Conservation (phyloP, 805 yeast species). For the Kuraishia cidri region DNA sequence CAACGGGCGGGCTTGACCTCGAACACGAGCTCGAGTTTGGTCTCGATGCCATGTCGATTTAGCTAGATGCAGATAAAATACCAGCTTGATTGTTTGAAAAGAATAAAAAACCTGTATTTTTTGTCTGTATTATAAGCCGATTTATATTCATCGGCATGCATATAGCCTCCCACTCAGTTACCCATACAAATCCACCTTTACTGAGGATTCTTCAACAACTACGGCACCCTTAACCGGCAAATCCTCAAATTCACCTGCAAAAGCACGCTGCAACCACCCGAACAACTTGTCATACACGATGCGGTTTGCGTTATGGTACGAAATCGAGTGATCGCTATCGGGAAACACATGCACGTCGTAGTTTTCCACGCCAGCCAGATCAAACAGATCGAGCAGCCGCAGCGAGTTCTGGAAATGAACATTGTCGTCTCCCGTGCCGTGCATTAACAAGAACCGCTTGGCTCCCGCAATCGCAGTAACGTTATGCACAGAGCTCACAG, state of each 20-base stretch:
- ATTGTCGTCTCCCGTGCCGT: conserved; percentile 96
- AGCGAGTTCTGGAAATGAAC: conserved; percentile 91
- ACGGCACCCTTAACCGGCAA: no score
- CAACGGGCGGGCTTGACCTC: conserved; percentile 29
- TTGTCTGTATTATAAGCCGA: no score
- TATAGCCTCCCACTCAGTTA: background rate
- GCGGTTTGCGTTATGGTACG: conserved; percentile 63
- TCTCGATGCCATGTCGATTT: no score
- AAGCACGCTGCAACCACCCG: conserved; percentile 58
- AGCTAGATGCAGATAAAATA: no score
- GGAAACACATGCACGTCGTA: conserved; percentile 76
- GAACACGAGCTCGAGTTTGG: conserved; percentile 66
- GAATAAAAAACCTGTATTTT: no score
- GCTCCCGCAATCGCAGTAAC: conserved; percentile 45
- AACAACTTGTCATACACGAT: conserved; percentile 62
- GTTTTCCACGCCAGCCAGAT: conserved; percentile 70
- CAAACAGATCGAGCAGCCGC: conserved; percentile 66
- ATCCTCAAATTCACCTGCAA: conserved; percentile 34
- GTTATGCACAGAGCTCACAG: conserved; percentile 43
- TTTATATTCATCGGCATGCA: no score
- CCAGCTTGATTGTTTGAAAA: no score
- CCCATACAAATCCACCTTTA: background rate
- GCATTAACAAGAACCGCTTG: conserved; percentile 77
- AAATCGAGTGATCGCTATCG: conserved; percentile 69
- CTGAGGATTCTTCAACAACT: no score